Evolutionary conservation across 2,329 filamentous ascomycete species (phyloP).

Genomic region (Paraconiothyrium brasiliense): DNA sequence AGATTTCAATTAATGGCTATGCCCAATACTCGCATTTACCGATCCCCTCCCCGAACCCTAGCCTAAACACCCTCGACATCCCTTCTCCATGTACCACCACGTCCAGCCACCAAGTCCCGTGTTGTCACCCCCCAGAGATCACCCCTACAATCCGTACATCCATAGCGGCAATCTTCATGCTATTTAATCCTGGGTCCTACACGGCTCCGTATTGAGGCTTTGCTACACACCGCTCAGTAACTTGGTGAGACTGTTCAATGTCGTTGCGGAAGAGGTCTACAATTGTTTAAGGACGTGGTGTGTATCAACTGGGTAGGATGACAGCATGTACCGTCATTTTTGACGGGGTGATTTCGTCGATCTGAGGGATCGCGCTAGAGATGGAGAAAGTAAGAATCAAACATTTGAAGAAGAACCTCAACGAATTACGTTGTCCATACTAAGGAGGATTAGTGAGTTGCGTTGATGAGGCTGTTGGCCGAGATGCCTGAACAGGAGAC

Average conservation of each 20-base stretch:
- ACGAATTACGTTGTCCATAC: constrained; percentile 2
- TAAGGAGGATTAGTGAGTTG: not conserved
- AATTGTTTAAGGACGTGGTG: not conserved
- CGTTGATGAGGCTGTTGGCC: no score
- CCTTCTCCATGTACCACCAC: no score
- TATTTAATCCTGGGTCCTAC: not conserved
- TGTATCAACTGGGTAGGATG: not conserved
- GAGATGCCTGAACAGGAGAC: no score
- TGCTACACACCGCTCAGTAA: not conserved
- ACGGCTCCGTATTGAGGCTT: not conserved
- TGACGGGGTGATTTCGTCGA: not conserved
- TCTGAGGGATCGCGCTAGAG: not conserved
- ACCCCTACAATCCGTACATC: not conserved
- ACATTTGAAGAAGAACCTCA: not conserved
- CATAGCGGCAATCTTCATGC: not conserved
- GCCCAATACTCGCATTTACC: no score
- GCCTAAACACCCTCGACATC: no score
- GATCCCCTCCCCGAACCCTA: no score
- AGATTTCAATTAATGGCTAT: no score
- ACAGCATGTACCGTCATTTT: not conserved
- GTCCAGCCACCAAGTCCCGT: not conserved
- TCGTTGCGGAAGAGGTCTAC: not conserved
- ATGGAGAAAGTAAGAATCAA: not conserved
- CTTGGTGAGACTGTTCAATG: not conserved
- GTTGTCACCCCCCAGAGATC: not conserved